Conservation (phyloP, 495 filamentous ascomycete species). For the Penicillium daleae region DNA sequence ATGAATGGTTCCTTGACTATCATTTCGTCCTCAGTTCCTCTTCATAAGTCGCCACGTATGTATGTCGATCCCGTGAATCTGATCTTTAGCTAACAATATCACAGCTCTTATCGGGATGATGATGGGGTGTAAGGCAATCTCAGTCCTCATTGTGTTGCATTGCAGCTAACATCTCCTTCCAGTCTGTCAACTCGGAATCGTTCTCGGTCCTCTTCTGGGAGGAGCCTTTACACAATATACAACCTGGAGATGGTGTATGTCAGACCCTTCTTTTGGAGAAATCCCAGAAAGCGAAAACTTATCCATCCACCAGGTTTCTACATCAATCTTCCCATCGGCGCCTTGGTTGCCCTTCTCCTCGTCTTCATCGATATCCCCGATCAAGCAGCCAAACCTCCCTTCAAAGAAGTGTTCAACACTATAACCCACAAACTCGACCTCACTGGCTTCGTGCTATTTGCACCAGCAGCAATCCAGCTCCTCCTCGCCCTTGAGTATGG, state of each 20-base stretch:
- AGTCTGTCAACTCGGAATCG: constrained; percentile 42
- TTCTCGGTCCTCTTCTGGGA: constrained; percentile 59
- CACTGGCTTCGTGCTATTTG: constrained; percentile 49
- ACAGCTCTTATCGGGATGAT: constrained; percentile 37
- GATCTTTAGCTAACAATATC: constrained; percentile 17
- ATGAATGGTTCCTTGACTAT: constrained; percentile 58
- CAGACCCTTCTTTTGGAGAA: not conserved
- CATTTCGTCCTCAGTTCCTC: constrained; percentile 47
- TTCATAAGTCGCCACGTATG: constrained; percentile 47
- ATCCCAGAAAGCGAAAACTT: not conserved
- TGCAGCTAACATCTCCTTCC: constrained; percentile 4
- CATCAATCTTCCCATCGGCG: constrained; percentile 66
- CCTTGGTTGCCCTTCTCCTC: constrained; percentile 45
- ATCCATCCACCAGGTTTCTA: constrained; percentile 58
- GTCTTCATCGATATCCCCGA: constrained; percentile 56
- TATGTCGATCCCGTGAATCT: not conserved
- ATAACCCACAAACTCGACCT: constrained; percentile 46
- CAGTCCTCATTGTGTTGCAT: not conserved
- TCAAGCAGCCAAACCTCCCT: constrained; percentile 42
- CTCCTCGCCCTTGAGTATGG: constrained; percentile 56
- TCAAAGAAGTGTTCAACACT: constrained; percentile 33
- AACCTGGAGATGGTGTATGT: constrained; percentile 59
- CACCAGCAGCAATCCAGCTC: constrained; percentile 48
- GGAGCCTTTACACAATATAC: constrained; percentile 59
- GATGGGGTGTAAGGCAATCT: constrained; percentile 39